Percentiles rank a stretch among this genome's conserved stretches.
phyloP scores from a whole-genome alignment of 2,329 filamentous ascomycete genomes.

The Elsinoe ampelina region DNA sequence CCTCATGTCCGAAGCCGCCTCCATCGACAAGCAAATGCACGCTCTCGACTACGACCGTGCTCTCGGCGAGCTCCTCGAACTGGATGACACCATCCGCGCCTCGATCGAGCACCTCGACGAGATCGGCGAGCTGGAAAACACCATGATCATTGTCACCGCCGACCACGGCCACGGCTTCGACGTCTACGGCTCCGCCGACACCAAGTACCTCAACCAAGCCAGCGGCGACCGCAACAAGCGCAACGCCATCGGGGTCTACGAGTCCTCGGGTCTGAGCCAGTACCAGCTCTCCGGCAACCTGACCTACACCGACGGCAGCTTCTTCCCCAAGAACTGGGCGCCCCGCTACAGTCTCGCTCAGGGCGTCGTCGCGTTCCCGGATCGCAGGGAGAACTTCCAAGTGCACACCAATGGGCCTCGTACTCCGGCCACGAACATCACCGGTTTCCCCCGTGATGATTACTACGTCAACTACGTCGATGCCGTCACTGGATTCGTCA shows the following conservation, averaged over 20 bases:
- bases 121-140: constrained; percentile 61
- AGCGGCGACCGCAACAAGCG: constrained; percentile 62
- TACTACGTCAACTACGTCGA: constrained; percentile 62
- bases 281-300: constrained; percentile 57
- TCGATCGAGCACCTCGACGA: constrained; percentile 61
- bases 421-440: constrained; percentile 47
- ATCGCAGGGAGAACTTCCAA: constrained; percentile 66
- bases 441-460: constrained; percentile 40
- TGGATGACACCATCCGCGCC: constrained; percentile 72
- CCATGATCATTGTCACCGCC: constrained; percentile 71
- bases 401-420: constrained; percentile 60
- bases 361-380: constrained; percentile 62
- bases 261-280: constrained; percentile 63
- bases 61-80: constrained; percentile 72
- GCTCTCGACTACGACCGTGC: constrained; percentile 75
- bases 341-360: constrained; percentile 72
- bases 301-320: constrained; percentile 59
- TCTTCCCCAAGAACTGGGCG: constrained; percentile 79
- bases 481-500: constrained; percentile 54
- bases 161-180: constrained; percentile 87
- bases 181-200: constrained; percentile 74
- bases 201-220: constrained; percentile 61
- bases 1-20: constrained; percentile 78
- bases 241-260: constrained; percentile 63
- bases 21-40: constrained; percentile 88